Base-by-base conservation (phyloP, 2,329 filamentous ascomycete species). In the Ophiobolus disseminans region DNA sequence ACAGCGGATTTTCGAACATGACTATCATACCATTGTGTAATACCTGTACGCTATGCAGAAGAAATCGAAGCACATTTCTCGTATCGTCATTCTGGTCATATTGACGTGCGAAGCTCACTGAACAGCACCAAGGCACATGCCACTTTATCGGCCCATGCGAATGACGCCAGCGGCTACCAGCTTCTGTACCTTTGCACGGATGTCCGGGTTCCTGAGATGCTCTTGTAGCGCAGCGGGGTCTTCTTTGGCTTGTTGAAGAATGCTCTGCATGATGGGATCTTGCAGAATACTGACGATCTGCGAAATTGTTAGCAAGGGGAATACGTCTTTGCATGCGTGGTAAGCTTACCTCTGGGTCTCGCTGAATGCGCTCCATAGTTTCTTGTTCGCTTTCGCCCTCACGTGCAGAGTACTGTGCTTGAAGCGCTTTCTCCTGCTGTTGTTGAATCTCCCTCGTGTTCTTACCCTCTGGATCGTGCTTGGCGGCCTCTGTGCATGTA, bases 181-280 rank as follows among this genome's bases (percentile, higher is more conserved):
- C 79, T 97, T 97, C 81, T 97, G 91, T 58, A 99, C 89, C 83
- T 97, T 96, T 65, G 84, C 84, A 51, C 86, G 83, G 62, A 99
- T 89, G 49, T 81, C 83, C 0, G 91, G 84, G 79, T 97, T 99
- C 80, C 87, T 90, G 90, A 99, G 96, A 76, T 99, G 95, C 75
- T 99, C 93, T 72, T 95, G 88, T 55, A 99, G 84, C 36, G 94
- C 94, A 39, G 88, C 88, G 14, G 94, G 94, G 68, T 99, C 90
- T 45, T 85, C 86, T 81, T 97, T 96, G 36, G 94, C 94, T 78
- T 99, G 94, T 74, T 97, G 92, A 47, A 97, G 84, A 61, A 97
- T 97, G 60, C 88, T 89, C 78, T 99, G 91, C 93, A 99, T 97
- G 70, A 99, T 87, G 13, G 94, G 94, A 70, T 99, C 94, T 74